A percentile compares a stretch with the other conserved stretches of the same genome.
phyloP scores from a whole-genome alignment of 768 basidiomycete genomes.

The Rhodotorula babjevae region DNA sequence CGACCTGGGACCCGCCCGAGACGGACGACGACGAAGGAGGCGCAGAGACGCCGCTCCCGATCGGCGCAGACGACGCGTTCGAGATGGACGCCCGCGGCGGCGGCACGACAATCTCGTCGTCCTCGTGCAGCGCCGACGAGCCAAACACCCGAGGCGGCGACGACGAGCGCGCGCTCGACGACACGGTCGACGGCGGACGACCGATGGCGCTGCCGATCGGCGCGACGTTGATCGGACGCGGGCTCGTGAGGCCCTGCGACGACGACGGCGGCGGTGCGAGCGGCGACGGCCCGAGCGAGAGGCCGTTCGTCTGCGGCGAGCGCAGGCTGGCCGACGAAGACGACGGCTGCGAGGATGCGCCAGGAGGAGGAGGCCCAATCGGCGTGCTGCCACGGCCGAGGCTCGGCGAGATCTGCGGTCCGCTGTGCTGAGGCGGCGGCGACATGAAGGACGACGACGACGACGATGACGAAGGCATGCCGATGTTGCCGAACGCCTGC shows the following conservation, averaged over 20 bases:
- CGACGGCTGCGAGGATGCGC: neutral
- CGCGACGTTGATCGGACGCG: slow-evolving; percentile 8
- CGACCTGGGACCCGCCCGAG: neutral
- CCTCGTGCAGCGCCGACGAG: slow-evolving; percentile 32
- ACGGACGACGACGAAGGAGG: slow-evolving; percentile 5
- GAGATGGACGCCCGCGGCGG: slow-evolving; percentile 18
- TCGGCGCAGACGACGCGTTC: slow-evolving; percentile 2
- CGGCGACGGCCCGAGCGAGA: slow-evolving; percentile 17
- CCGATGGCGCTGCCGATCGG: slow-evolving; percentile 32
- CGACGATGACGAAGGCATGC: slow-evolving; percentile 1
- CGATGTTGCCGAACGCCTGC: slow-evolving; percentile 20
- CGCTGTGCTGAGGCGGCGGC: slow-evolving; percentile 18
- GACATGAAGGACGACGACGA: slow-evolving; percentile 13
- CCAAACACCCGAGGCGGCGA: slow-evolving; percentile 35
- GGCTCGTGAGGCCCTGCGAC: slow-evolving; percentile 4
- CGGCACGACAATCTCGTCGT: slow-evolving; percentile 38
- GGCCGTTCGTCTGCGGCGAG: slow-evolving; percentile 11
- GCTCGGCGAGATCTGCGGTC: slow-evolving; percentile 21
- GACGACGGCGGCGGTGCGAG: slow-evolving; percentile 7
- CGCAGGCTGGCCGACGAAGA: neutral
- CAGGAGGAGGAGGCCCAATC: slow-evolving; percentile 2
- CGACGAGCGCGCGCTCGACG: slow-evolving; percentile 9
- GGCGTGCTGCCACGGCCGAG: slow-evolving; percentile 4
- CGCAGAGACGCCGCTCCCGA: slow-evolving; percentile 3
- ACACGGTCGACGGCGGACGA: slow-evolving; percentile 23